Base-by-base conservation (phyloP, 768 basidiomycete genomes). In the Mycena alexandri region DNA sequence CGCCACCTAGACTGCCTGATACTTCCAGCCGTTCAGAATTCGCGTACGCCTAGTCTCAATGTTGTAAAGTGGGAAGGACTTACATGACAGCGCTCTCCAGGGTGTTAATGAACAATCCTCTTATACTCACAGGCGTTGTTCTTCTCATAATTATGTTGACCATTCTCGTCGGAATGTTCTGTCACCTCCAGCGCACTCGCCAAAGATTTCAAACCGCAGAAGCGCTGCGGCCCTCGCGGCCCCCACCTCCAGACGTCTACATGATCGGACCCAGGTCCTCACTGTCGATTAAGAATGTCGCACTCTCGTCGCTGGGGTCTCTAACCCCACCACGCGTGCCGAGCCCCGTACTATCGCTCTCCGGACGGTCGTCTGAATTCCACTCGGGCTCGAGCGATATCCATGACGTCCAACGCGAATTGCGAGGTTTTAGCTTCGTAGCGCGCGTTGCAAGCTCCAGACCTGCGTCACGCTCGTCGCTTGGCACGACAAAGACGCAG, bases 381-480 rank as follows among this genome's bases (percentile, higher is more conserved):
- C 19, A 52, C 11, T 9, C 5, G 6, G 33, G 13, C 6, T 44
- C 48, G 50, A 58, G 56, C 50, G 64, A 65, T 21, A 58, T 65
- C 42, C 41, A 59, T 16, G 43, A 52, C 0, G 50, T 59, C 0
- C 64, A 65, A 33, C 56, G 64, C 50, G 64, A 59, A 21, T 1
- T 59, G 50, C 48, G 57, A 4, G 57, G 56, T 2, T 16, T 65
- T 42, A 65, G 64, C 36, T 44, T 59, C 25, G 48, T 9, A 1
- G 33, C 33, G 9, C 22, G 50, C 17, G 12, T 12, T 13, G 13
- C 42, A 10, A 22, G 5, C 11, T 53, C 55, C 10, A 24, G 56
- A 14, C 41, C 50, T 13, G 42, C 63, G 19, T 64, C 63, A 24
- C 63, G 63, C 46, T 65, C 64, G 17, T 65, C 57, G 17, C 42